These are phyloP conservation scores for Alternaria hordeiaustralica DNA, from an alignment of 2,329 filamentous ascomycete species.

Conservation along the genomic window DNA sequence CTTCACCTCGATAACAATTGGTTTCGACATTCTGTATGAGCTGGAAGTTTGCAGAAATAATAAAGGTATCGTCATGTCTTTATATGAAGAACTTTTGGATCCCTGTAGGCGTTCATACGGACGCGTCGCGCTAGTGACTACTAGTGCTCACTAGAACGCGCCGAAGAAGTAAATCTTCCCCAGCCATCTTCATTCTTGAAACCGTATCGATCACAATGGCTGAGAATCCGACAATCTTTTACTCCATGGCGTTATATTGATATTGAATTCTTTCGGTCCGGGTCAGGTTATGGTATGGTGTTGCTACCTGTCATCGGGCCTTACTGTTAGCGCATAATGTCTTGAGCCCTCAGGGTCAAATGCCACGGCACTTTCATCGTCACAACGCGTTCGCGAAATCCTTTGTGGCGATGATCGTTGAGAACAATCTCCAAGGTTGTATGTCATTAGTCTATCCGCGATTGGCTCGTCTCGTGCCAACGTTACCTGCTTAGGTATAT, in stretches of 20 bases:
- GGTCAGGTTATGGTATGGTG: neutral
- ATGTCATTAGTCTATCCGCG: neutral
- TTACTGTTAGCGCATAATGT: neutral
- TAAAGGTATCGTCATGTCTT: neutral
- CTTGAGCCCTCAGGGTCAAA: neutral
- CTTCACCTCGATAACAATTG: neutral
- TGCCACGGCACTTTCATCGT: neutral
- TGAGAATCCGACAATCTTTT: neutral
- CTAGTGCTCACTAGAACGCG: neutral
- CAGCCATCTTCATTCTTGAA: neutral
- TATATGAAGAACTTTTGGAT: neutral
- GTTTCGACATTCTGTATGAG: neutral
- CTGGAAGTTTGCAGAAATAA: neutral
- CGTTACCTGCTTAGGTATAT: neutral
- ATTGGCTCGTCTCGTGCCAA: neutral
- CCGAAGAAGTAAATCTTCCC: neutral
- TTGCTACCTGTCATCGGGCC: neutral
- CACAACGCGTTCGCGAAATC: neutral
- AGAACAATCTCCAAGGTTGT: neutral
- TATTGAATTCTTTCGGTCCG: neutral
- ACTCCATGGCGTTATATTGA: neutral
- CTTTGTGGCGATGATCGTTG: no score
- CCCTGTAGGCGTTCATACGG: neutral
- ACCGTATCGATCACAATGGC: neutral
- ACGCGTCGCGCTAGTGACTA: neutral